Conservation (phyloP, 805 yeast genomes). For the Metschnikowia rubicola region DNA sequence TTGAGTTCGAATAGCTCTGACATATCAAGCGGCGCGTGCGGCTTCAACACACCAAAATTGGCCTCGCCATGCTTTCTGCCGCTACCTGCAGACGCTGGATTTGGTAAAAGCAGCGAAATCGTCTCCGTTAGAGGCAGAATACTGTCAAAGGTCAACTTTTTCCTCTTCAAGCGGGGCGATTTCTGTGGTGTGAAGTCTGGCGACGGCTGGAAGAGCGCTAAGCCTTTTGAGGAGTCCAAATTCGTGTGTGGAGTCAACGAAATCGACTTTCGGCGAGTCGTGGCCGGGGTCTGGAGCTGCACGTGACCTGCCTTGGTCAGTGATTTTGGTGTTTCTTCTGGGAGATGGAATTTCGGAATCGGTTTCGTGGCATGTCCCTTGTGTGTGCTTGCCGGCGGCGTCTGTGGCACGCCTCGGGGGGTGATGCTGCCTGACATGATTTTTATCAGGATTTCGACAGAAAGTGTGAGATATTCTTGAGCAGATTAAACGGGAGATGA, state of each 20-base stretch:
- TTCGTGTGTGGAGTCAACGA: constrained; percentile 1
- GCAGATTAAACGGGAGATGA: neutral
- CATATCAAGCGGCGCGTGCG: constrained; percentile 16
- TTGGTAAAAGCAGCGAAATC: constrained; percentile 29
- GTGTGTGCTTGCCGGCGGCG: constrained; percentile 10
- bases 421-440: constrained; percentile 4
- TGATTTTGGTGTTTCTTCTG: constrained; percentile 5
- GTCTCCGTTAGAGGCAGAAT: constrained; percentile 14
- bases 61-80: constrained; percentile 25
- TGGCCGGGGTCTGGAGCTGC: constrained; percentile 15
- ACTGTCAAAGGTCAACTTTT: constrained; percentile 15
- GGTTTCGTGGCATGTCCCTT: constrained; percentile 1
- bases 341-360: constrained; percentile 10
- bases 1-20: constrained; percentile 20
- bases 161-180: constrained; percentile 23
- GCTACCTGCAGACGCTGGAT: constrained; percentile 37
- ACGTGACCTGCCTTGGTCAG: neutral
- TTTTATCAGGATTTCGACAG: neutral
- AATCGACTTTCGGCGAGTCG: neutral
- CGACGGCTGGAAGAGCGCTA: constrained; percentile 21
- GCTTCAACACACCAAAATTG: constrained; percentile 7
- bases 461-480: neutral
- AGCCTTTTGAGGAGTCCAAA: neutral
- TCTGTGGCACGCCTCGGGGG: constrained; percentile 7
- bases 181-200: constrained; percentile 35